Percentiles rank a stretch among this genome's conserved stretches.
These are phyloP conservation scores for Pistacia integerrima DNA, from an alignment of 345 rosid species.

Conservation along the genomic window DNA sequence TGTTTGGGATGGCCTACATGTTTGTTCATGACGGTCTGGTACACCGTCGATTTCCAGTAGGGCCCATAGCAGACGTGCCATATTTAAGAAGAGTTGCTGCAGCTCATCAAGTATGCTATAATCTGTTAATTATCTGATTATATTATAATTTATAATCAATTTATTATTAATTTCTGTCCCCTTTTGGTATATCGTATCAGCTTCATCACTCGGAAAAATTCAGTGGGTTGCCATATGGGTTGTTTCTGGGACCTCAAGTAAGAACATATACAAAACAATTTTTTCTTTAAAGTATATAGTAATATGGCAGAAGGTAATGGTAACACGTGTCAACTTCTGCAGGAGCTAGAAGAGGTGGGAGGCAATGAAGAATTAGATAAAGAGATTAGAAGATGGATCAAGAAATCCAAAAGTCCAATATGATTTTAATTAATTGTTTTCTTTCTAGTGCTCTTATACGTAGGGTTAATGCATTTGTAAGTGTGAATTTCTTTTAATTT, in stretches of 20 bases:
- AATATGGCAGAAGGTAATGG: neutral
- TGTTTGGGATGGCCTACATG: slow-evolving; percentile 79
- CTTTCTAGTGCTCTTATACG: too few relatives aligned
- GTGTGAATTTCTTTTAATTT: too few relatives aligned
- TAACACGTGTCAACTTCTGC: slow-evolving; percentile 6
- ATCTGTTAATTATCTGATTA: too few relatives aligned
- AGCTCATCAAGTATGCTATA: slow-evolving; percentile 55
- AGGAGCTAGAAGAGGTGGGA: slow-evolving; percentile 64
- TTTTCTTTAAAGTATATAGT: neutral
- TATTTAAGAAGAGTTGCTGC: slow-evolving; percentile 60
- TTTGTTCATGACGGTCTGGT: slow-evolving; percentile 74
- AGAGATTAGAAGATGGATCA: slow-evolving; percentile 28
- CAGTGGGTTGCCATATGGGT: slow-evolving; percentile 62
- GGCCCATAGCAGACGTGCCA: slow-evolving; percentile 67
- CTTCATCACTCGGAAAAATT: slow-evolving; percentile 65
- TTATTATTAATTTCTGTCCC: neutral
- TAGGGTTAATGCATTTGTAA: too few relatives aligned
- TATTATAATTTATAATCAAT: neutral
- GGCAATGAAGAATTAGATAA: slow-evolving; percentile 51
- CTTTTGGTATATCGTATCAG: slow-evolving; percentile 23
- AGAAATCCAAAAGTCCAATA: neutral
- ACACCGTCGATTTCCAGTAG: slow-evolving; percentile 72
- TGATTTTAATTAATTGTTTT: neutral
- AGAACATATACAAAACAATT: neutral
- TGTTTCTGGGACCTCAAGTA: slow-evolving; percentile 67